These are phyloP conservation scores for Capronia epimyces DNA, from an alignment of 2,329 filamentous ascomycete species.

Conservation along the genomic window DNA sequence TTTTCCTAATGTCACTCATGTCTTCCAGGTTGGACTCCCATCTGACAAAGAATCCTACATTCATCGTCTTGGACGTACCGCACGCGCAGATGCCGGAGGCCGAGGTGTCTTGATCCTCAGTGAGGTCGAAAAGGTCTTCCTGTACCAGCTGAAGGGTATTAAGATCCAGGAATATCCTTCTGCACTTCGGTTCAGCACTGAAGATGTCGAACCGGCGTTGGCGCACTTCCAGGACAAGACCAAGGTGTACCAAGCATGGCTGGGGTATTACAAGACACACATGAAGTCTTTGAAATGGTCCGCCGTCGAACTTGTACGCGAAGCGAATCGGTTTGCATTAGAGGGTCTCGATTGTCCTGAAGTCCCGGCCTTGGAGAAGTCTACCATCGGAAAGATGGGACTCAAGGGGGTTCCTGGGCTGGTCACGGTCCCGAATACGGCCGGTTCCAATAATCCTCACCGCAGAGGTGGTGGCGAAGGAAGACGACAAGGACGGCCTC, in stretches of 20 bases:
- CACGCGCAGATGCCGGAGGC: slow-evolving; percentile 51
- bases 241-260: slow-evolving; percentile 53
- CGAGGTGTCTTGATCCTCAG: slow-evolving; percentile 52
- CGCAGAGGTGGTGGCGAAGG: slow-evolving; percentile 15
- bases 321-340: slow-evolving; percentile 36
- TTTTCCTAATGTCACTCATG: slow-evolving; percentile 73
- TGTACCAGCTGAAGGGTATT: slow-evolving; percentile 29
- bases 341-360: slow-evolving; percentile 37
- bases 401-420: slow-evolving; percentile 37
- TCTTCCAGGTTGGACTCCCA: slow-evolving; percentile 66
- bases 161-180: slow-evolving; percentile 10
- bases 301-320: slow-evolving; percentile 11
- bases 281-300: slow-evolving; percentile 16
- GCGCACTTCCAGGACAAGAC: slow-evolving; percentile 35
- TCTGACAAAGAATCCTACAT: slow-evolving; percentile 66
- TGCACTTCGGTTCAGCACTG: slow-evolving; percentile 4
- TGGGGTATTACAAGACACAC: slow-evolving; percentile 18
- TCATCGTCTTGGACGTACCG: slow-evolving; percentile 71
- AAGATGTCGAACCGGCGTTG: slow-evolving; percentile 15
- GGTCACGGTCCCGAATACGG: slow-evolving; percentile 20
- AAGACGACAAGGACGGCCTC: slow-evolving; percentile 1
- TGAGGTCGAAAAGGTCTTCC: slow-evolving; percentile 47
- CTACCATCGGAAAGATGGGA: slow-evolving; percentile 38
- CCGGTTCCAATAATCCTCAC: slow-evolving; percentile 11
- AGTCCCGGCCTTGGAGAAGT: slow-evolving; percentile 36